A percentile compares a stretch with the other conserved stretches of the same genome.
Conservation (phyloP, 2,329 filamentous ascomycete species). For the Fusarium incarnatum region DNA sequence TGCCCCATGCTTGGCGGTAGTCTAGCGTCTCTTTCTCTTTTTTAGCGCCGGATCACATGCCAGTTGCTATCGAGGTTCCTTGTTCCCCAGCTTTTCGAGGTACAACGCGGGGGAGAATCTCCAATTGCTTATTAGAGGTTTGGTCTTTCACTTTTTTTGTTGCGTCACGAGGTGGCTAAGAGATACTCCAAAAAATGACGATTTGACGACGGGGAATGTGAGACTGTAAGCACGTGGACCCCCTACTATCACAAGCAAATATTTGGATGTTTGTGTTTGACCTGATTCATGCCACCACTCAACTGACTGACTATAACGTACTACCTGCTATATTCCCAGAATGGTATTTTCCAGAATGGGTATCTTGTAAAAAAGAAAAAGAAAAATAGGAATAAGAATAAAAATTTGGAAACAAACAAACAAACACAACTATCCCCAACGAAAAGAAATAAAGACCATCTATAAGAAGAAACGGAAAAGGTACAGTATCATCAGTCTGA, state of each 20-base stretch:
- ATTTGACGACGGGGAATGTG: not conserved
- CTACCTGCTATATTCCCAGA: not conserved
- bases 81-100: conserved; percentile 42
- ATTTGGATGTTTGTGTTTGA: not conserved
- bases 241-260: conserved; percentile 36
- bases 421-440: not conserved
- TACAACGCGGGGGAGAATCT: conserved; percentile 29
- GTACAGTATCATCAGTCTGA: not conserved
- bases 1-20: conserved; percentile 40
- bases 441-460: not conserved
- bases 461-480: not conserved
- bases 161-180: conserved; percentile 39
- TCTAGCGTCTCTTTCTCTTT: conserved; percentile 1
- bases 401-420: conserved; percentile 3
- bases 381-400: conserved; percentile 4
- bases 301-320: not conserved
- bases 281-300: conserved; percentile 13
- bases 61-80: conserved; percentile 10
- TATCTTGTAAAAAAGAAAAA: conserved; percentile 9
- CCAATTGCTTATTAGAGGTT: conserved; percentile 1
- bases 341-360: not conserved
- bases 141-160: not conserved
- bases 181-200: conserved; percentile 29
- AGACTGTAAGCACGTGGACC: conserved; percentile 27
- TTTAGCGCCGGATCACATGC: conserved; percentile 48